Percentiles rank a stretch among this genome's conserved stretches.
These are phyloP conservation scores for Adansonia gregorii DNA, from an alignment of 441 rosid genomes.

Conservation along the genomic window DNA sequence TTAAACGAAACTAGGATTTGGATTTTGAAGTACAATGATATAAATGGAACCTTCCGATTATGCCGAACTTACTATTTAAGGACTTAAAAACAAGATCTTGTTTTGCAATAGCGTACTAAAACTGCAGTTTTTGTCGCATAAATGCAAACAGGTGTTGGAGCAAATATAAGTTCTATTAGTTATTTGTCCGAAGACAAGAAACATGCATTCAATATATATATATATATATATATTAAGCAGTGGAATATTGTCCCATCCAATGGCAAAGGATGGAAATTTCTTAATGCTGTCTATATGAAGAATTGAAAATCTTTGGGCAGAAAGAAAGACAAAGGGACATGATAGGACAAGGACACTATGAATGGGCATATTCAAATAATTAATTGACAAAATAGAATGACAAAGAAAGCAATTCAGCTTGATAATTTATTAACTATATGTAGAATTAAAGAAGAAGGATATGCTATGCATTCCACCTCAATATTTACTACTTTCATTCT, in stretches of 20 bases:
- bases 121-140: slow-evolving; percentile 18
- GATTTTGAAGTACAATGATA: not conserved
- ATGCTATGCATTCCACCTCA: too few species aligned
- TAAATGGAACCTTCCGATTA: slow-evolving; percentile 13
- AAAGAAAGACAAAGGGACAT: not conserved
- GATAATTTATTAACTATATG: too few species aligned
- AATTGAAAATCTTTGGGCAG: not conserved
- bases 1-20: not conserved
- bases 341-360: not conserved
- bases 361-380: not conserved
- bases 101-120: not conserved
- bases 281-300: not conserved
- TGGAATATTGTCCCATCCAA: not conserved
- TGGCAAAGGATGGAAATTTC: not conserved
- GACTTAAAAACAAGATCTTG: not conserved
- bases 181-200: not conserved
- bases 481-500: too few species aligned
- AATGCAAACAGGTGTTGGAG: slow-evolving; percentile 45
- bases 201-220: not conserved
- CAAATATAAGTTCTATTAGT: slow-evolving; percentile 39
- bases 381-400: not conserved
- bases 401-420: too few species aligned
- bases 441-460: too few species aligned
- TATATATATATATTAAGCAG: not conserved
- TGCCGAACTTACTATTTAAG: slow-evolving; percentile 19